Evolutionary conservation across 2,329 filamentous ascomycete species (phyloP), one percentile per base, ranked within the genome.

Genomic region (Aspergillus luchuensis): DNA sequence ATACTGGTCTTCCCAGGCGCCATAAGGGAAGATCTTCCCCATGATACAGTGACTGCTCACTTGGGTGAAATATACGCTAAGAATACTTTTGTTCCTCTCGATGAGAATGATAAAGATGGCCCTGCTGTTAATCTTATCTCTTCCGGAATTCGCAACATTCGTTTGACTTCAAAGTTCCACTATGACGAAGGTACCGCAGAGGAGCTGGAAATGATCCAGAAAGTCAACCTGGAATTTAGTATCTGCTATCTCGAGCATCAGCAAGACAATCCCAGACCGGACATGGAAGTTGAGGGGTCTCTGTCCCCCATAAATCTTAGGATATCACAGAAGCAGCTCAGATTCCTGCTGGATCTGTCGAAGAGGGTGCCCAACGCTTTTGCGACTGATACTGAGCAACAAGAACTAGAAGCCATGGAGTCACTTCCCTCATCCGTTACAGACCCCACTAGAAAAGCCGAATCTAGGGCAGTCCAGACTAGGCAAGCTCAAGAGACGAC

Each of bases 31-130:
- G 89, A 90, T 7, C 85, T 84, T 39, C 84, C 88, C 3, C 86
- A 91, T 57, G 95, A 99, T 74, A 84, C 92, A 6, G 80, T 99
- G 59, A 98, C 92, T 0, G 95, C 94, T 0, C 96, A 98, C 70
- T 81, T 99, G 2, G 95, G 95, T 78, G 96, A 99, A 74, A 97
- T 99, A 23, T 99, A 98, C 72, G 93, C 91, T 0, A 92, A 93
- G 76, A 99, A 99, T 75, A 91, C 89, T 65, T 99, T 99, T 72
- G 86, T 89, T 0, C 90, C 91, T 0, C 79, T 98, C 3, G 90
- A 96, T 64, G 92, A 96, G 61, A 88, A 87, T 36, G 33, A 36
- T 0, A 82, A 90, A 67, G 79, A 87, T 30, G 85, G 90, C 0
- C 85, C 89, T 3, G 88, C 91, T 61, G 91, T 91, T 33, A 99